phyloP scores from a whole-genome alignment of 2,329 filamentous ascomycete species.

The Trichoderma semiorbis region DNA sequence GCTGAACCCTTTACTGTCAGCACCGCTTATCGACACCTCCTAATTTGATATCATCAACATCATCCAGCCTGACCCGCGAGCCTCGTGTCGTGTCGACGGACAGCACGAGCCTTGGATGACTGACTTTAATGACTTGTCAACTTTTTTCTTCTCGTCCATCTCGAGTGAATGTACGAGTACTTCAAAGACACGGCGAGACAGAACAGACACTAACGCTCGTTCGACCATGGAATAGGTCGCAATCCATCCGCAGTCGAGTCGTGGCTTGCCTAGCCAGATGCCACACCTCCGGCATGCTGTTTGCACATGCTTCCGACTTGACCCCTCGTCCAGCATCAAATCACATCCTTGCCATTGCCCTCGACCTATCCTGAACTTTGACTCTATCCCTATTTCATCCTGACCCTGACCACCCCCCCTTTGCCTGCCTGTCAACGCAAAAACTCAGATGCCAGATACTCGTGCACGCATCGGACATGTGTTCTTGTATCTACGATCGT shows the following conservation, averaged over 20 bases:
- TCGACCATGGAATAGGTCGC: not conserved
- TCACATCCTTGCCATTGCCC: not conserved
- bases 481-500: constrained; percentile 13
- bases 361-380: not conserved
- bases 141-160: not conserved
- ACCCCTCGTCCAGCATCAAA: not conserved
- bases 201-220: not conserved
- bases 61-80: not conserved
- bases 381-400: not conserved
- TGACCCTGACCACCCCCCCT: not conserved
- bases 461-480: not conserved
- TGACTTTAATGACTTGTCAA: not conserved
- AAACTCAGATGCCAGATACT: not conserved
- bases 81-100: not conserved
- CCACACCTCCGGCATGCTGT: not conserved
- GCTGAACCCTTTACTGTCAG: not conserved
- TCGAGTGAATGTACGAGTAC: not conserved
- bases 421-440: not conserved
- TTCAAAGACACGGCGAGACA: not conserved
- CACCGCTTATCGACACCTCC: not conserved
- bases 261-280: not conserved
- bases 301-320: not conserved
- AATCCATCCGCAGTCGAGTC: not conserved
- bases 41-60: not conserved
- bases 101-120: not conserved